Evolutionary conservation across 371 early-diverging fungal species (phyloP).

Genomic region (Mortierella sp.): DNA sequence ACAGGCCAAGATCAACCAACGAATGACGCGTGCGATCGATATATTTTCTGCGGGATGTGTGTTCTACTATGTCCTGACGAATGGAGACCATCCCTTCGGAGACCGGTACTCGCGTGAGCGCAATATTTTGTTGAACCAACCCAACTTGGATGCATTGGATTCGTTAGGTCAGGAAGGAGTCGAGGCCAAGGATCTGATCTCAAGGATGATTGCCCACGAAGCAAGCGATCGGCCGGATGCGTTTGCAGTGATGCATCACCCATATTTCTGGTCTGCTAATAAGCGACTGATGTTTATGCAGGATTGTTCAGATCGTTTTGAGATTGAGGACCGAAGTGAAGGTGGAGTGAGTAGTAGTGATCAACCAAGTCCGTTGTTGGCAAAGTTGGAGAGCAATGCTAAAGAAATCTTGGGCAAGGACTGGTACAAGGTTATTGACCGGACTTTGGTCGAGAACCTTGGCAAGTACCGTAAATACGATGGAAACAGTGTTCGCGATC

Average conservation of each 20-base stretch:
- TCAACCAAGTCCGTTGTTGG: conserved; percentile 58
- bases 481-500: conserved; percentile 82
- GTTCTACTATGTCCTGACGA: conserved; percentile 89
- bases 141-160: conserved; percentile 77
- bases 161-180: conserved; percentile 74
- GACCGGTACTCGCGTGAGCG: conserved; percentile 87
- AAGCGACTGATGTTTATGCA: conserved; percentile 89
- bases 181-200: conserved; percentile 91
- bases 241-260: conserved; percentile 82
- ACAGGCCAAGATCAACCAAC: conserved; percentile 28
- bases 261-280: conserved; percentile 93
- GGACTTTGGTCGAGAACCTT: conserved; percentile 81
- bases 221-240: conserved; percentile 83
- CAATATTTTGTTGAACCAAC: conserved; percentile 82
- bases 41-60: conserved; percentile 97
- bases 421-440: conserved; percentile 89
- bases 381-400: conserved; percentile 71
- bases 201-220: conserved; percentile 86
- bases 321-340: conserved; percentile 78
- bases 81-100: conserved; percentile 96
- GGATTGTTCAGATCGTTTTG: conserved; percentile 95
- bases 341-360: conserved; percentile 67
- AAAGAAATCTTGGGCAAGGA: conserved; percentile 72
- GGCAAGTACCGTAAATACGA: conserved; percentile 94
- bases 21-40: conserved; percentile 92